Conservation (phyloP, 2,329 filamentous ascomycete genomes). For the Sarocladiaceae sp. region DNA sequence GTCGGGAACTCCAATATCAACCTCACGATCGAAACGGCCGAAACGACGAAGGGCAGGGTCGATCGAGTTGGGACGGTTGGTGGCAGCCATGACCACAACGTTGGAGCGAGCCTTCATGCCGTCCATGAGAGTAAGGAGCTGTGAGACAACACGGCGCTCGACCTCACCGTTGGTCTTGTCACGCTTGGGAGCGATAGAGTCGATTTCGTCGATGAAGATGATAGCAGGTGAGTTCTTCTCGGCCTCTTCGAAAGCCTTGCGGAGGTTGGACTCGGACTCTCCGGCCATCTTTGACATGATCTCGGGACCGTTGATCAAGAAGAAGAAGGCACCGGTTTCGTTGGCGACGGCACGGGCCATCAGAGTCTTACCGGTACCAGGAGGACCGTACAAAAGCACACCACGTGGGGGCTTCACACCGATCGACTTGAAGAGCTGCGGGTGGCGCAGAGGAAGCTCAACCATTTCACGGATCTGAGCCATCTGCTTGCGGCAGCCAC, state of each 20-base stretch:
- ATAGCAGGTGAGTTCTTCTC: constrained; percentile 99
- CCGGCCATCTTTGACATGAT: constrained; percentile 99
- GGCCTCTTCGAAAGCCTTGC: constrained; percentile 99
- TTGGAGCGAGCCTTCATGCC: constrained; percentile 99
- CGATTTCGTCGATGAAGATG: constrained; percentile 99
- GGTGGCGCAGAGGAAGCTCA: constrained; percentile 92
- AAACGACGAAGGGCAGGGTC: constrained; percentile 96
- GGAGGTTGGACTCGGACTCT: constrained; percentile 96
- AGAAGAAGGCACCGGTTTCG: constrained; percentile 98
- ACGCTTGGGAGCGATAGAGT: constrained; percentile 98
- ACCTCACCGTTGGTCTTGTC: constrained; percentile 99
- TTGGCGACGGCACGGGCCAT: constrained; percentile 99
- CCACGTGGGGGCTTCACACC: constrained; percentile 99
- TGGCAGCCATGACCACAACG: constrained; percentile 98
- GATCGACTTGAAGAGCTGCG: constrained; percentile 99
- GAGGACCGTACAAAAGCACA: constrained; percentile 94
- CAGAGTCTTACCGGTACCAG: constrained; percentile 98
- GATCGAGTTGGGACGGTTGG: constrained; percentile 97
- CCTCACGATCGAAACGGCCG: constrained; percentile 97
- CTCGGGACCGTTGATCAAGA: constrained; percentile 97
- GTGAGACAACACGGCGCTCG: constrained; percentile 96
- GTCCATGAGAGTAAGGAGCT: constrained; percentile 96
- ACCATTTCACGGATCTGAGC: constrained; percentile 98
- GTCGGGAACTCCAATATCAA: constrained; percentile 97
- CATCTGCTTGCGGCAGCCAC: constrained; percentile 99